Base-by-base conservation (phyloP, 345 rosid genomes). In the Lepidium sativum region DNA sequence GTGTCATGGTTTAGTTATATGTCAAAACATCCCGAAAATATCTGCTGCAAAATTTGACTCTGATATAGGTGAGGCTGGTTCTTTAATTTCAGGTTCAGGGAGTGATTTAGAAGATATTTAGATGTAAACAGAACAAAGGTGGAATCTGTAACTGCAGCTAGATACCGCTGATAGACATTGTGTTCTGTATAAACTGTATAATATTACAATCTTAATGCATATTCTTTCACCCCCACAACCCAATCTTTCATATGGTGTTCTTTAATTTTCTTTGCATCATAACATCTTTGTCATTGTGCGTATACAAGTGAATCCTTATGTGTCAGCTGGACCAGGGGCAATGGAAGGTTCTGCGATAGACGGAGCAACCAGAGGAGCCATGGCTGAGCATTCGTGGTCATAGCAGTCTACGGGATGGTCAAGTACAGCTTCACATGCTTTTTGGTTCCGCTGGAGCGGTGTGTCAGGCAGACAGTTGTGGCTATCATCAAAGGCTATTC, bases 321-420 rank as follows among this genome's bases (percentile, higher is more conserved):
- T 25, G 47, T 47, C 35, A 43, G 61, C 43, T 39, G 71, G 73
- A 43, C 68, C 78, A 35, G 92, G 88, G 65, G 88, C 75, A 43
- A 54, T 41, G 20, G 83, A 69, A 67, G 89, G 89, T 27, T 83
- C 63, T 25, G 75, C 60, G 49, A 70, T 68, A 54, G 84, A 73
- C 1, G 81, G 38, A 44, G 49, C 29, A 58, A 53, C 84, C 79
- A 1, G 80, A 77, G 9, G 86, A 82, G 73, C 75, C 81, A 68
- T 86, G 89, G 6, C 83, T 63, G 54, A 9, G 76, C 85, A 80
- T 4, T 64, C 68, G 42, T 80, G 60, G 72, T 81, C 80, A 17
- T 69, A 83, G 67, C 98, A 91, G 67, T 91, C 91, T 1, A 86
- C 71, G 0, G 91, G 96, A 66, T 87, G 88, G 74, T 85, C 91